Evolutionary conservation across 148 eudicot genomes (phyloP), one percentile per base, ranked within the genome.

Genomic region (Amaranthus palmeri): DNA sequence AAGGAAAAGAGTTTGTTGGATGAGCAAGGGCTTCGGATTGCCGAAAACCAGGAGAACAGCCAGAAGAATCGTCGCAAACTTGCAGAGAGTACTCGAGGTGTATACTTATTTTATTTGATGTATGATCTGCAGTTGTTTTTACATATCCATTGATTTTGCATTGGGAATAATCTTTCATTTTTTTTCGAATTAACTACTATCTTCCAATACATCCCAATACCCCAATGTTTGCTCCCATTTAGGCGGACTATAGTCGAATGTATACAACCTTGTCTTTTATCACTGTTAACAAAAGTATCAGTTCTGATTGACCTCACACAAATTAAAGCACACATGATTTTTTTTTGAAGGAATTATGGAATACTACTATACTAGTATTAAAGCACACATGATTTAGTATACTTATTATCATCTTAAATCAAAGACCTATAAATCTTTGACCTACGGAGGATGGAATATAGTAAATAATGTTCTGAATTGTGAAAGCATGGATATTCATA

Each of bases 21-120:
- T 84, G 99, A 91, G 75, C 99, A 92, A 78, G 99, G 99, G 76
- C 93, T 95, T 74, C 85, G 88, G 58, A 95, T 95, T 56, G 97
- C 97, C 60, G 99, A 95, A 74, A 88, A 95, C 74, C 99, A 95
- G 82, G 99, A 95, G 77, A 95, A 86, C 80, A 92, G 96, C 79
- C 97, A 95, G 81, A 95, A 95, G 81, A 95, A 90, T 52, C 89
- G 99, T 3, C 86, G 97, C 25, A 95, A 92, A 72, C 99, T 95
- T 62, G 99, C 99, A 6, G 97, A 95, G 85, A 91, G 92, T 81
- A 95, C 99, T 62, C 87, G 97, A 92, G 99, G 99, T 95, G 13
- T 54, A 64, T 4, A 25, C 43, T 50, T 59, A 18, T 74, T 41
- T 3, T 14, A 12, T 18, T 66, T 4, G 50, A 41, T 61, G 50